Percentiles rank a stretch among this genome's conserved stretches.
These are phyloP conservation scores for Microcyclosporella mali DNA, from an alignment of 2,329 filamentous ascomycete species.

Conservation along the genomic window DNA sequence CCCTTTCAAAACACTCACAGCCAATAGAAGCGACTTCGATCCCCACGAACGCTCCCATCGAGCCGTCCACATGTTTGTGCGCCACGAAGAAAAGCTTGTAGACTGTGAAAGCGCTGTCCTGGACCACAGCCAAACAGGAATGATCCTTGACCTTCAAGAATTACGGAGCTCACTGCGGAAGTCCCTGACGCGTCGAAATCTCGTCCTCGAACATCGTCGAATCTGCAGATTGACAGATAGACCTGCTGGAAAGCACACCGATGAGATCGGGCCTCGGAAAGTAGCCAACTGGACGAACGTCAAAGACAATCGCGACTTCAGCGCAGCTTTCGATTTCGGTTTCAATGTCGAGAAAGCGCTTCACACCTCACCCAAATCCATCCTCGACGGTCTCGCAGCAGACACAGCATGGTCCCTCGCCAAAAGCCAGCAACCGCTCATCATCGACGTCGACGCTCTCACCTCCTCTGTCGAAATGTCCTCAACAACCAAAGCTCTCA, in stretches of 20 bases:
- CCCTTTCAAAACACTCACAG: conserved; percentile 20
- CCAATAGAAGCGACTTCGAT: conserved; percentile 21
- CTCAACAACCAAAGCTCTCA: too few species aligned
- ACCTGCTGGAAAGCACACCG: conserved; percentile 12
- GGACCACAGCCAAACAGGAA: conserved; percentile 29
- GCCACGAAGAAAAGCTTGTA: conserved; percentile 29
- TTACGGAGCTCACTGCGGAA: conserved; percentile 25
- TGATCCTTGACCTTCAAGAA: conserved; percentile 33
- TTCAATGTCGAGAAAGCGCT: conserved; percentile 26
- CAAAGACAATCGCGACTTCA: conserved; percentile 32
- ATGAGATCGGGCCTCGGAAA: conserved; percentile 21
- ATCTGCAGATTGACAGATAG: conserved; percentile 27
- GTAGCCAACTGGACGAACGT: conserved; percentile 25
- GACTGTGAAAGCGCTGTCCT: conserved; percentile 28
- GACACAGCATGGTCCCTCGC: conserved; percentile 27
- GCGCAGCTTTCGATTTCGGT: conserved; percentile 30
- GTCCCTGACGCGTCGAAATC: conserved; percentile 28
- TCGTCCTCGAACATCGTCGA: conserved; percentile 30
- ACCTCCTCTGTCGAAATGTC: background rate
- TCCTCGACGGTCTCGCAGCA: conserved; percentile 20
- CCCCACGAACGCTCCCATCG: conserved; percentile 25
- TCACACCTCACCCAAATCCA: conserved; percentile 16
- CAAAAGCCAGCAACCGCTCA: conserved; percentile 14
- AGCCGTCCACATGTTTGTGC: conserved; percentile 26
- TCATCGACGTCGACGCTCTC: conserved; percentile 9